Evolutionary conservation across 371 early-diverging fungal species (phyloP).

Genomic region (Haplosporangium sp.): DNA sequence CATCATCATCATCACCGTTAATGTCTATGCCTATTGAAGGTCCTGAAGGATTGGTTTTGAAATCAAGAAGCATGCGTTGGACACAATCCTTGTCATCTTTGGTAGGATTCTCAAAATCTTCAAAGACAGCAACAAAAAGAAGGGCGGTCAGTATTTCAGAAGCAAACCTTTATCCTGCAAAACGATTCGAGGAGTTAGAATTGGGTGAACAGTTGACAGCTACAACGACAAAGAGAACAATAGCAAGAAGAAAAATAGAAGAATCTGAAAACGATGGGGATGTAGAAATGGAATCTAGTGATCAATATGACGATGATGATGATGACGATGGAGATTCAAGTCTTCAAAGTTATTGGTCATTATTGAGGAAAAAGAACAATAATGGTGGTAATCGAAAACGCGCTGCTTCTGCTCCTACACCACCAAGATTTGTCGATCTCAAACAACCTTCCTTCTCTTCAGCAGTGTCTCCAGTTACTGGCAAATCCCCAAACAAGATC

Average conservation of each 20-base stretch:
- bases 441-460: neutral
- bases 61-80: constrained; percentile 8
- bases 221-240: neutral
- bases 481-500: neutral
- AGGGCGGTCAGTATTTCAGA: constrained; percentile 3
- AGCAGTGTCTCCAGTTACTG: neutral
- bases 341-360: constrained; percentile 19
- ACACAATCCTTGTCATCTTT: constrained; percentile 17
- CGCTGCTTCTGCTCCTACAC: neutral
- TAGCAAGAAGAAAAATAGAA: neutral
- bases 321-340: constrained; percentile 2
- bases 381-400: constrained; percentile 14
- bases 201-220: constrained; percentile 6
- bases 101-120: neutral
- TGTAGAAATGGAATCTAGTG: constrained; percentile 6
- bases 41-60: neutral
- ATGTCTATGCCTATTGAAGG: neutral
- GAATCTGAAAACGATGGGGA: constrained; percentile 12
- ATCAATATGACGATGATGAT: constrained; percentile 5
- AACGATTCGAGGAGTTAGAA: constrained; percentile 33
- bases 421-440: neutral
- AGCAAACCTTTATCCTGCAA: constrained; percentile 2
- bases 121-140: neutral
- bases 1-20: too few relatives aligned
- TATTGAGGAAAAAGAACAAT: constrained; percentile 18